Evolutionary conservation across 352 stramenopile species (phyloP), one percentile per base, ranked within the genome.

Genomic region (Pythium insidiosum): DNA sequence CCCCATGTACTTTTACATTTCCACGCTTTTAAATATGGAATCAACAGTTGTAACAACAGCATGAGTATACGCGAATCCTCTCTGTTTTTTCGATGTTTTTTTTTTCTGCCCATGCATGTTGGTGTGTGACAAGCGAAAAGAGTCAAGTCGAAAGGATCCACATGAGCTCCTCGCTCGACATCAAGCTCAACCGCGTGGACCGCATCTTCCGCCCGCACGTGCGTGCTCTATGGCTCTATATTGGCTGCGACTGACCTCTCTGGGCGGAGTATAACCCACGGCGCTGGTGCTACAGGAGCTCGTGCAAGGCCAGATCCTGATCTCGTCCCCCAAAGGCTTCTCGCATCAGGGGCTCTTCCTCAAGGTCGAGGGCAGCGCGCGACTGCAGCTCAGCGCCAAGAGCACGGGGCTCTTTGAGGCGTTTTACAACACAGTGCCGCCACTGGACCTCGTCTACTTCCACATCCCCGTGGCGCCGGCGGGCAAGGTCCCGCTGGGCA

Each of bases 121-220:
- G n/a, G n/a, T n/a, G n/a, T n/a, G n/a, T n/a, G n/a, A n/a, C 28
- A 33, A 33, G 15, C 28, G 15, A 33, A 9, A 33, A 9, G 15
- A 33, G 28, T 33, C 28, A 37, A 46, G 19, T 11, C 10, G 16
- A 23, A 19, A 6, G 21, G 26, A 9, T 15, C 28, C 9, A 33
- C 28, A 88, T 89, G 77, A 79, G 72, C 61, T 93, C 80, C 13
- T 85, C 80, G 54, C 58, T 93, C 9, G 77, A 89, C 58, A 68
- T 93, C 46, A 88, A 86, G 50, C 68, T 93, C 43, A 85, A 87
- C 50, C 80, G 80, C 48, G 70, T 93, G 38, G 74, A 90, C 53
- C 80, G 77, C 63, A 85, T 90, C 61, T 93, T 86, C 64, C 77
- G 69, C 26, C 80, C 80, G 15, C 66, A 92, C 82, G 80, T 88